A percentile compares a stretch with the other conserved stretches of the same genome.
These are phyloP conservation scores for Aquanectria penicillioides DNA, from an alignment of 2,329 filamentous ascomycete species.

Conservation along the genomic window DNA sequence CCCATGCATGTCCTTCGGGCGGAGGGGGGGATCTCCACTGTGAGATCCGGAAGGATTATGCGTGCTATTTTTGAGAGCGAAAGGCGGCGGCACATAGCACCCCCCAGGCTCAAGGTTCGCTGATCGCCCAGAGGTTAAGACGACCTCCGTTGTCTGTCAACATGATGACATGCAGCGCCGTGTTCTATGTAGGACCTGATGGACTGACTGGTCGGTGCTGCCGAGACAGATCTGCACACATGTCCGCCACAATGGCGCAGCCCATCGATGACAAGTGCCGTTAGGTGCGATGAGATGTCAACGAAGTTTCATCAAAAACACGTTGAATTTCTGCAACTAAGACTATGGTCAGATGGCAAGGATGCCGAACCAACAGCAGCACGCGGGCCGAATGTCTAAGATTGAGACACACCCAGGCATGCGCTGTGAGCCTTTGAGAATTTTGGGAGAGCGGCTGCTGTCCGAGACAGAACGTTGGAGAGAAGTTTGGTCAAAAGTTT, in stretches of 20 bases:
- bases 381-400: not conserved
- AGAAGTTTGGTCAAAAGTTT: not conserved
- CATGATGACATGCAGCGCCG: slow-evolving; percentile 7
- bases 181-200: not conserved
- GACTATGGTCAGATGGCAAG: slow-evolving; percentile 10
- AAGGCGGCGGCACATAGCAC: not conserved
- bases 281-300: slow-evolving; percentile 23
- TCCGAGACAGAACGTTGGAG: not conserved
- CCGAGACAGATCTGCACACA: slow-evolving; percentile 34
- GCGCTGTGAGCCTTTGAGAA: not conserved
- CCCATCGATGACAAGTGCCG: slow-evolving; percentile 25
- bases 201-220: slow-evolving; percentile 9
- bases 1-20: slow-evolving; percentile 10
- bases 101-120: slow-evolving; percentile 9
- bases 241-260: slow-evolving; percentile 31
- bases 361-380: not conserved
- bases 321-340: not conserved
- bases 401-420: not conserved
- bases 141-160: not conserved
- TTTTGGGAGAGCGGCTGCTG: not conserved
- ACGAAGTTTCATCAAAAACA: not conserved
- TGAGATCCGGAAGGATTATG: slow-evolving; percentile 13
- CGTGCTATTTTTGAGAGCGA: slow-evolving; percentile 11
- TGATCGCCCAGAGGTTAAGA: slow-evolving; percentile 15
- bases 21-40: slow-evolving; percentile 14